A percentile compares a stretch with the other conserved stretches of the same genome.
phyloP scores from a whole-genome alignment of 179 eudicot species.

The Amaranthus tricolor region DNA sequence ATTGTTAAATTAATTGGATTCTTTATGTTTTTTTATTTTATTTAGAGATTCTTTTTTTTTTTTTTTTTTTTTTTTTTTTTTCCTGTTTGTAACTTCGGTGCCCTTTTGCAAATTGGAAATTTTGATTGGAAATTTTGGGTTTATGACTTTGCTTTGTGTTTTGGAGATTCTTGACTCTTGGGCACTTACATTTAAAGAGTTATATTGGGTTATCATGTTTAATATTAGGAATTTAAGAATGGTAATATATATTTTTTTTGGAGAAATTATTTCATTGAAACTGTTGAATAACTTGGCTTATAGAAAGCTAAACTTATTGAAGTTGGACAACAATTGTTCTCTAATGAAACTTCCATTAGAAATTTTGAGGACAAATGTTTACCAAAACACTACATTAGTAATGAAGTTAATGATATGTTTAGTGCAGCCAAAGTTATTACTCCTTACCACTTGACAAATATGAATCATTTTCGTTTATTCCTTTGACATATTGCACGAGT shows the following conservation, averaged over 20 bases:
- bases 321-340: neutral
- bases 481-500: slow-evolving; percentile 3
- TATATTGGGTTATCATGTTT: neutral
- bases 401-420: neutral
- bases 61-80: too few species aligned
- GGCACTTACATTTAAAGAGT: neutral
- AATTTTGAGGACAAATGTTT: neutral
- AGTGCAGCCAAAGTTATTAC: neutral
- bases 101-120: neutral
- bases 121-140: neutral
- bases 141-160: neutral
- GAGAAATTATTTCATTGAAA: neutral
- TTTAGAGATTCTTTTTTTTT: neutral
- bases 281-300: neutral
- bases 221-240: neutral
- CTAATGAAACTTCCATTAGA: neutral
- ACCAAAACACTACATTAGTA: neutral
- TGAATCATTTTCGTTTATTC: slow-evolving; percentile 8
- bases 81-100: neutral
- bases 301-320: neutral
- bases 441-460: neutral
- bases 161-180: neutral
- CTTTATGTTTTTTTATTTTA: too few species aligned
- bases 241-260: neutral
- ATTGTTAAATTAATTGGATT: neutral